Evolutionary conservation across 108 stramenopile genomes (phyloP).

Genomic region (Thalassiosira profunda): DNA sequence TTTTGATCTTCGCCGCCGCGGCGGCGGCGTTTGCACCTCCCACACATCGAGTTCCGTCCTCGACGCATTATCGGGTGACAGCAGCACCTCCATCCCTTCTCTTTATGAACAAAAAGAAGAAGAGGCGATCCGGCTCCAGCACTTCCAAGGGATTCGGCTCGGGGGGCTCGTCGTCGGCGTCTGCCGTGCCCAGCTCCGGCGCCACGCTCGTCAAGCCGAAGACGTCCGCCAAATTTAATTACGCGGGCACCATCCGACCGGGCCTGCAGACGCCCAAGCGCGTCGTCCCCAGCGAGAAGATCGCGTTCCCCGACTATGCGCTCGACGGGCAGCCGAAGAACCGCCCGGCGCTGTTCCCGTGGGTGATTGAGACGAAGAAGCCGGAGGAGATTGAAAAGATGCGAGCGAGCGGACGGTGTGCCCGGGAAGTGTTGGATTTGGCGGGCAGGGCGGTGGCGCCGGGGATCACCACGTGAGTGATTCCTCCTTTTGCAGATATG

Average conservation of each 20-base stretch:
- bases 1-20: not conserved
- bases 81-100: not conserved
- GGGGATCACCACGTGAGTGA: slow-evolving; percentile 77
- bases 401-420: slow-evolving; percentile 84
- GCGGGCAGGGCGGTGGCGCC: slow-evolving; percentile 84
- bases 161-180: not conserved
- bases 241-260: slow-evolving; percentile 80
- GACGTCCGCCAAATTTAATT: slow-evolving; percentile 52
- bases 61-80: not conserved
- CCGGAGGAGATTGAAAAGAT: slow-evolving; percentile 93
- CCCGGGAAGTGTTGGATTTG: slow-evolving; percentile 93
- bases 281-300: slow-evolving; percentile 48
- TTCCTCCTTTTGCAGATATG: not conserved
- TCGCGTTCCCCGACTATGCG: slow-evolving; percentile 84
- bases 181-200: not conserved
- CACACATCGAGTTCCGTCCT: not conserved
- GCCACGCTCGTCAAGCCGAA: slow-evolving; percentile 18
- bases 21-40: not conserved
- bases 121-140: not conserved
- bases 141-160: slow-evolving; percentile 12
- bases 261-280: slow-evolving; percentile 72
- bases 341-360: slow-evolving; percentile 58
- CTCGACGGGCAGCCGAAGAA: slow-evolving; percentile 71
- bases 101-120: slow-evolving; percentile 36
- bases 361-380: slow-evolving; percentile 92